phyloP scores from a whole-genome alignment of 495 filamentous ascomycete genomes.

The Margaritispora aquatica region DNA sequence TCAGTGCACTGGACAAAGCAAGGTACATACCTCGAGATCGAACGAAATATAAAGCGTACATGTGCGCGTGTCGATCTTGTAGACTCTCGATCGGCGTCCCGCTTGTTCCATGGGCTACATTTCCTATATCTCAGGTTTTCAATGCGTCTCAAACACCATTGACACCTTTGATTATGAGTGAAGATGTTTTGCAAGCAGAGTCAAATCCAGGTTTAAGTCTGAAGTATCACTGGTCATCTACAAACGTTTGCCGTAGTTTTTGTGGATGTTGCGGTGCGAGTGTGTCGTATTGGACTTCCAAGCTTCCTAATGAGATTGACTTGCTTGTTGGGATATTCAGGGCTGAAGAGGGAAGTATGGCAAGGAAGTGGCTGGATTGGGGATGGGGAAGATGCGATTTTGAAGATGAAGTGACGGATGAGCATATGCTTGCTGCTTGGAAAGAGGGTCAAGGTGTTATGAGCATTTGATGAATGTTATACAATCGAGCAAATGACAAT shows the following conservation, averaged over 20 bases:
- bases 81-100: slow-evolving; percentile 1
- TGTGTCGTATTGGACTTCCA: background rate
- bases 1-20: background rate
- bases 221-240: slow-evolving; percentile 8
- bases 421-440: background rate
- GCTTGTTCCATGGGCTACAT: background rate
- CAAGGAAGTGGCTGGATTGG: slow-evolving; percentile 7
- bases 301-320: slow-evolving; percentile 1
- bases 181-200: background rate
- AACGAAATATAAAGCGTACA: slow-evolving; percentile 3
- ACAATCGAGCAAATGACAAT: too few relatives aligned
- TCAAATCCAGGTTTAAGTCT: background rate
- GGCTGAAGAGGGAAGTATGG: slow-evolving; percentile 7
- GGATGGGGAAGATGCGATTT: slow-evolving; percentile 5
- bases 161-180: background rate
- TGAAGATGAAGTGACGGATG: background rate
- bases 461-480: too few relatives aligned
- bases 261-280: slow-evolving; percentile 5
- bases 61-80: slow-evolving; percentile 9
- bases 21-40: background rate
- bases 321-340: slow-evolving; percentile 5
- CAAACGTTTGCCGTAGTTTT: background rate
- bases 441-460: background rate
- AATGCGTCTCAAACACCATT: background rate
- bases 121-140: slow-evolving; percentile 1